Evolutionary conservation across 2,329 filamentous ascomycete species (phyloP).

Genomic region (Cordyceps militaris): DNA sequence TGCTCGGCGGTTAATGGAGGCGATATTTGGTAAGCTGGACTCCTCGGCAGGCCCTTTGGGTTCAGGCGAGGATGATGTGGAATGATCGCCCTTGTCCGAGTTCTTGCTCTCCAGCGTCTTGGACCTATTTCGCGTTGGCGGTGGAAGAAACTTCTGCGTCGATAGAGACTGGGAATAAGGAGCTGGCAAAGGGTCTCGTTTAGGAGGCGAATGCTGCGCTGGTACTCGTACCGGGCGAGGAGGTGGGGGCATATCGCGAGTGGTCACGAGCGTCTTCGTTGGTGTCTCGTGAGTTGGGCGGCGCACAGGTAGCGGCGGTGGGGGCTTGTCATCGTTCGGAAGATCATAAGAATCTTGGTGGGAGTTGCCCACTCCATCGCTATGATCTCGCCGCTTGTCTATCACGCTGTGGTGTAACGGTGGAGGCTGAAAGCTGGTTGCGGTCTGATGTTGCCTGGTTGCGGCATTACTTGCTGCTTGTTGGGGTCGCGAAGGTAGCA

Average conservation of each 20-base stretch:
- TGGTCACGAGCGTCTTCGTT: neutral
- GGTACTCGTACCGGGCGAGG: slow-evolving; percentile 36
- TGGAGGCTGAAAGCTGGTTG: slow-evolving; percentile 41
- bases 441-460: slow-evolving; percentile 18
- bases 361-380: slow-evolving; percentile 35
- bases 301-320: slow-evolving; percentile 44
- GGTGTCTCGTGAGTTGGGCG: slow-evolving; percentile 28
- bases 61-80: slow-evolving; percentile 19
- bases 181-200: neutral
- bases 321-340: slow-evolving; percentile 36
- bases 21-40: slow-evolving; percentile 74
- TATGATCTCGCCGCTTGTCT: slow-evolving; percentile 40
- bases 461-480: slow-evolving; percentile 28
- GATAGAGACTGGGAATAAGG: slow-evolving; percentile 14
- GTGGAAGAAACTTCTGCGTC: slow-evolving; percentile 24
- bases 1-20: slow-evolving; percentile 75
- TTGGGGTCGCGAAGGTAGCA: slow-evolving; percentile 43
- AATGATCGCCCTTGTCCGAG: slow-evolving; percentile 17
- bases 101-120: slow-evolving; percentile 34
- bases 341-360: slow-evolving; percentile 31
- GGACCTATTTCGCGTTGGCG: slow-evolving; percentile 26
- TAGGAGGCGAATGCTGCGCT: slow-evolving; percentile 4
- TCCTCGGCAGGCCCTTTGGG: slow-evolving; percentile 42
- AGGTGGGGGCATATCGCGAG: slow-evolving; percentile 4
- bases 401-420: slow-evolving; percentile 40